Conservation (phyloP, 2,329 filamentous ascomycete genomes). For the Colletotrichum chrysophilum region DNA sequence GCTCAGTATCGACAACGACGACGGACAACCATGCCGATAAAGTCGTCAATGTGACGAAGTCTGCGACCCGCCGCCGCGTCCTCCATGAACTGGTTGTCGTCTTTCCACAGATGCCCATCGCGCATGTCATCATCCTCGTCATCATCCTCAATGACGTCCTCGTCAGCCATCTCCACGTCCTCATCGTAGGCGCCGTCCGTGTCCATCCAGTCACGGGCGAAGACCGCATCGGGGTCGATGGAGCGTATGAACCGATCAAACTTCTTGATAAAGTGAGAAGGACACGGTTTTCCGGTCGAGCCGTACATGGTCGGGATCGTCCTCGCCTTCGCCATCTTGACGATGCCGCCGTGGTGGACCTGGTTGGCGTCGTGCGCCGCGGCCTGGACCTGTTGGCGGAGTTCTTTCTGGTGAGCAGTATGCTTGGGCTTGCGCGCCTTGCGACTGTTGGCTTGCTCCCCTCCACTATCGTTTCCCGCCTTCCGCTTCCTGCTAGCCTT, state of each 20-base stretch:
- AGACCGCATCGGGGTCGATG: background rate
- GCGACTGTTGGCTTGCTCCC: background rate
- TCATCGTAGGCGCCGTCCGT: background rate
- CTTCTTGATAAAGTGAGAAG: background rate
- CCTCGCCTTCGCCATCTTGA: background rate
- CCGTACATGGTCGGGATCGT: background rate
- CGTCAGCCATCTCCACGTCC: background rate
- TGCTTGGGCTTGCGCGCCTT: background rate
- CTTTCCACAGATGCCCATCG: background rate
- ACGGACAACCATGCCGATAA: background rate
- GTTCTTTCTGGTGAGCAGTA: background rate
- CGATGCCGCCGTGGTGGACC: background rate
- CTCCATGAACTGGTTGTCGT: background rate
- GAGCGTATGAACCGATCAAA: background rate
- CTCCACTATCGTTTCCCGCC: background rate
- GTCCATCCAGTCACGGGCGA: background rate
- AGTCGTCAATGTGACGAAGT: background rate
- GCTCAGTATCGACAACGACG: background rate
- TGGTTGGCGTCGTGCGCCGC: background rate
- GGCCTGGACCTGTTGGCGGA: background rate
- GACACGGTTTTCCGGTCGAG: background rate
- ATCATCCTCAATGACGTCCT: background rate
- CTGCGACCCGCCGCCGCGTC: background rate
- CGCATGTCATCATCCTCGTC: background rate
- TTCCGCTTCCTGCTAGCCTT: background rate